Evolutionary conservation across 2,329 filamentous ascomycete genomes (phyloP).

Genomic region (Alternaria brassicae): DNA sequence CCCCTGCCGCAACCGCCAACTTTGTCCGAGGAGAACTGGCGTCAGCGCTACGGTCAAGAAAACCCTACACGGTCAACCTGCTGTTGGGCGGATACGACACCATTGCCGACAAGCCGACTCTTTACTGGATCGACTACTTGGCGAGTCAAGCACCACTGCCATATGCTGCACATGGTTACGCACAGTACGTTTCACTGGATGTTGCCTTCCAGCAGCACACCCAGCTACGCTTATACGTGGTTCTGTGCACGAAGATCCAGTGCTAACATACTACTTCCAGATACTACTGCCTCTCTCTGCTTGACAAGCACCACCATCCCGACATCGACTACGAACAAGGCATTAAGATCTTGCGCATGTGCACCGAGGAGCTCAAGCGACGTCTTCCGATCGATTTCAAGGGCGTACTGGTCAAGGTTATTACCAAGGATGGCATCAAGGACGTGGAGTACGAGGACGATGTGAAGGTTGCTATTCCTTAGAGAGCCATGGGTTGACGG

Average conservation of each 20-base stretch:
- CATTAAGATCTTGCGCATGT: constrained; percentile 91
- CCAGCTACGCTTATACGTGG: neutral
- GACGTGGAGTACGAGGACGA: constrained; percentile 87
- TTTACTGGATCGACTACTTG: constrained; percentile 98
- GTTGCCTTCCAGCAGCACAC: neutral
- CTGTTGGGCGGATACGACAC: constrained; percentile 92
- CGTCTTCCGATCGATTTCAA: constrained; percentile 99
- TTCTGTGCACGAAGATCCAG: neutral
- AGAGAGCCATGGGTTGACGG: constrained; percentile 27
- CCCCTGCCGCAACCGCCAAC: constrained; percentile 84
- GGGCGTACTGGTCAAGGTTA: constrained; percentile 89
- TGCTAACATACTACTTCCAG: constrained; percentile 50
- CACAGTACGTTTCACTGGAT: constrained; percentile 70
- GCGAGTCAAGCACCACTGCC: constrained; percentile 86
- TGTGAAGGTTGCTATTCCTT: constrained; percentile 70
- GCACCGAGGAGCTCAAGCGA: constrained; percentile 95
- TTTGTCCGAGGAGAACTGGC: constrained; percentile 96
- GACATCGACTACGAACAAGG: constrained; percentile 89
- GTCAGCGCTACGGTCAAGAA: constrained; percentile 85
- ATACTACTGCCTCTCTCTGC: constrained; percentile 97
- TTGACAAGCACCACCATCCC: constrained; percentile 98
- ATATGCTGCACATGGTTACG: constrained; percentile 97
- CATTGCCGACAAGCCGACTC: constrained; percentile 85
- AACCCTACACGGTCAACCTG: constrained; percentile 96
- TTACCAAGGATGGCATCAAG: constrained; percentile 90